phyloP scores from a whole-genome alignment of 2,329 filamentous ascomycete species.

The Ploettnerulaceae sp. region DNA sequence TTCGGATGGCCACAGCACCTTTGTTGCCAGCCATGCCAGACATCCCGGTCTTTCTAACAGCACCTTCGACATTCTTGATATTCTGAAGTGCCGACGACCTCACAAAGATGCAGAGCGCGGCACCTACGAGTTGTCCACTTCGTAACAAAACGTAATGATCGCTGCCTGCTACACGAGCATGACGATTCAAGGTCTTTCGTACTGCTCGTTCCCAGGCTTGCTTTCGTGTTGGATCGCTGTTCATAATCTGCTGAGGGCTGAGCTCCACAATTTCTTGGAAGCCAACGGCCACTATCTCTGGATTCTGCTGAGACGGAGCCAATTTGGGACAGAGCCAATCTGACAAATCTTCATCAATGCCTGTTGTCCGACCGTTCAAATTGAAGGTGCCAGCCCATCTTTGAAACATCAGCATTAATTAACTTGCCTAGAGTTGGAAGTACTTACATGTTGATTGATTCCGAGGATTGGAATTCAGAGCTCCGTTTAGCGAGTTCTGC shows the following conservation, averaged over 20 bases:
- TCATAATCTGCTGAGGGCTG: conserved; percentile 98
- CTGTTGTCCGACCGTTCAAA: conserved; percentile 79
- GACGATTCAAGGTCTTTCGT: conserved; percentile 67
- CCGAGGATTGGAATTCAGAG: conserved; percentile 69
- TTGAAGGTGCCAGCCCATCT: conserved; percentile 81
- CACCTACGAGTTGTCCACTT: conserved; percentile 90
- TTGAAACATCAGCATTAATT: not conserved
- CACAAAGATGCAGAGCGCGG: conserved; percentile 87
- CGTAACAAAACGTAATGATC: conserved; percentile 85
- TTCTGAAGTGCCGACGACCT: conserved; percentile 68
- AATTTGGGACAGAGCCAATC: conserved; percentile 76
- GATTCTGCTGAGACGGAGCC: conserved; percentile 53
- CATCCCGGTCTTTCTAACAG: conserved; percentile 89
- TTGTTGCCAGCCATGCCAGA: conserved; percentile 98
- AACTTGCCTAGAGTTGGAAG: not conserved
- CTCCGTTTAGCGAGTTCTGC: conserved; percentile 64
- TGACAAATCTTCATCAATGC: conserved; percentile 73
- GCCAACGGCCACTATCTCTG: conserved; percentile 83
- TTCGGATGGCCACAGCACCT: conserved; percentile 90
- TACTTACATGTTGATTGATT: conserved; percentile 62
- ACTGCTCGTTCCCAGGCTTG: conserved; percentile 84
- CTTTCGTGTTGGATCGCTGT: conserved; percentile 83
- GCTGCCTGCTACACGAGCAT: conserved; percentile 58
- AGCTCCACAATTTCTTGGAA: conserved; percentile 99
- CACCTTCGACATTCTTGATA: conserved; percentile 96